phyloP scores from a whole-genome alignment of 768 basidiomycete genomes.

The Phylloporus sp. region DNA sequence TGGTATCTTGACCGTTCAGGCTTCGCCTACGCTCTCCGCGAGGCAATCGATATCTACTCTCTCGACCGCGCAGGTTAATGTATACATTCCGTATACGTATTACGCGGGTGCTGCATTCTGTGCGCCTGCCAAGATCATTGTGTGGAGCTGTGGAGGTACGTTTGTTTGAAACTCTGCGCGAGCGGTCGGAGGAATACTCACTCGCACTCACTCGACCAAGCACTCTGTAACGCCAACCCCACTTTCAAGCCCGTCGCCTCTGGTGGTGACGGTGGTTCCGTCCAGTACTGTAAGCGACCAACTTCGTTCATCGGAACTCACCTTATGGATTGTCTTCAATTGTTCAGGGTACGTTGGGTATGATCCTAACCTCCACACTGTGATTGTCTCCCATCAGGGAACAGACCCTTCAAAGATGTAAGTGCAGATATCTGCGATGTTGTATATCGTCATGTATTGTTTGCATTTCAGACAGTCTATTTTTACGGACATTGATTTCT shows the following conservation, averaged over 20 bases:
- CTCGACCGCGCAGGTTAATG: slow-evolving; percentile 36
- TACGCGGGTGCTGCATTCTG: slow-evolving; percentile 53
- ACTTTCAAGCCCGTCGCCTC: slow-evolving; percentile 44
- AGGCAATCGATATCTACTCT: slow-evolving; percentile 39
- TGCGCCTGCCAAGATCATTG: slow-evolving; percentile 34
- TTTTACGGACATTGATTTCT: slow-evolving; percentile 41
- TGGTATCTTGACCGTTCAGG: slow-evolving; percentile 6
- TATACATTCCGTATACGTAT: slow-evolving; percentile 44
- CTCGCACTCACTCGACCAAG: slow-evolving; percentile 17
- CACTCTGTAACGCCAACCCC: slow-evolving; percentile 44
- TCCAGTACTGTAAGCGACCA: slow-evolving; percentile 39
- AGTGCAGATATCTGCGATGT: neutral
- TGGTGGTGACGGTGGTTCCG: slow-evolving; percentile 40
- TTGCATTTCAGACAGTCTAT: slow-evolving; percentile 27
- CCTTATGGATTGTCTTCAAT: neutral
- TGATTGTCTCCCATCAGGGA: slow-evolving; percentile 38
- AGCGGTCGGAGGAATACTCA: neutral
- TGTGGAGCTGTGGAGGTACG: slow-evolving; percentile 55
- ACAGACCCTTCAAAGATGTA: slow-evolving; percentile 31
- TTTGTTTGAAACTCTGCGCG: neutral
- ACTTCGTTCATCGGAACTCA: neutral
- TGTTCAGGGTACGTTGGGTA: slow-evolving; percentile 50
- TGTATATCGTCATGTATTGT: neutral
- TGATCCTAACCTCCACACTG: slow-evolving; percentile 34
- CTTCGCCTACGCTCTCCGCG: slow-evolving; percentile 25